phyloP scores from a whole-genome alignment of 2,329 filamentous ascomycete genomes.

The Ophiosphaerella herpotricha region DNA sequence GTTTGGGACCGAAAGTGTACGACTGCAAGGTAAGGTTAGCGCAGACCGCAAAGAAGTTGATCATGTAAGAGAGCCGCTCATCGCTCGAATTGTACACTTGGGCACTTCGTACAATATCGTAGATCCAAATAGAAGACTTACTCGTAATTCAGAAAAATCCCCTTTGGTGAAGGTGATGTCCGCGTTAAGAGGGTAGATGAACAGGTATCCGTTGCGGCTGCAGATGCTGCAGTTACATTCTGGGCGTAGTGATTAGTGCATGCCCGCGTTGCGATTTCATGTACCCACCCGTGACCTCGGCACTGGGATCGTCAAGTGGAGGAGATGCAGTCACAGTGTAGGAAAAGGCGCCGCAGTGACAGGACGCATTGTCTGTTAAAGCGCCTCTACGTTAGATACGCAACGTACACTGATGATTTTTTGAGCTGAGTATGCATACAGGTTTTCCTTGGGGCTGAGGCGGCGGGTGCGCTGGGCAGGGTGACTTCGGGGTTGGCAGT shows the following conservation, averaged over 20 bases:
- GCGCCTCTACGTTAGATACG: too few relatives aligned
- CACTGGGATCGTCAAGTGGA: constrained; percentile 48
- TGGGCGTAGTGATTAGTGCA: neutral
- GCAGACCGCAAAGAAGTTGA: too few relatives aligned
- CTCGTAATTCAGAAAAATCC: constrained; percentile 21
- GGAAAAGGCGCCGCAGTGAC: constrained; percentile 59
- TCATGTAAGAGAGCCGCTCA: too few relatives aligned
- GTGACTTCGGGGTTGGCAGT: neutral
- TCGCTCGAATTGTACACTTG: too few relatives aligned
- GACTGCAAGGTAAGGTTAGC: constrained; percentile 8
- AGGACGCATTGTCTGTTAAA: constrained; percentile 53
- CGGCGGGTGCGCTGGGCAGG: constrained; percentile 5
- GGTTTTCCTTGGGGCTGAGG: constrained; percentile 7
- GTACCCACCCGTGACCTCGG: constrained; percentile 41
- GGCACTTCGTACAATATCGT: too few relatives aligned
- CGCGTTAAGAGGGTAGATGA: constrained; percentile 43
- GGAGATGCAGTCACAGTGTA: constrained; percentile 57
- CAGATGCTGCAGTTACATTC: constrained; percentile 62
- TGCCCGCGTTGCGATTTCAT: neutral
- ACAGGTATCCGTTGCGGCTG: constrained; percentile 56
- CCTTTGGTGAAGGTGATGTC: constrained; percentile 26
- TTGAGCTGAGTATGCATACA: constrained; percentile 2
- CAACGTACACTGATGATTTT: too few relatives aligned
- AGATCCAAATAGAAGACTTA: constrained; percentile 2
- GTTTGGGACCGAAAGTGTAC: constrained; percentile 31